Percentiles rank a stretch among this genome's conserved stretches.
Evolutionary conservation across 805 yeast genomes (phyloP).

Genomic region (Wickerhamiella azymoides): DNA sequence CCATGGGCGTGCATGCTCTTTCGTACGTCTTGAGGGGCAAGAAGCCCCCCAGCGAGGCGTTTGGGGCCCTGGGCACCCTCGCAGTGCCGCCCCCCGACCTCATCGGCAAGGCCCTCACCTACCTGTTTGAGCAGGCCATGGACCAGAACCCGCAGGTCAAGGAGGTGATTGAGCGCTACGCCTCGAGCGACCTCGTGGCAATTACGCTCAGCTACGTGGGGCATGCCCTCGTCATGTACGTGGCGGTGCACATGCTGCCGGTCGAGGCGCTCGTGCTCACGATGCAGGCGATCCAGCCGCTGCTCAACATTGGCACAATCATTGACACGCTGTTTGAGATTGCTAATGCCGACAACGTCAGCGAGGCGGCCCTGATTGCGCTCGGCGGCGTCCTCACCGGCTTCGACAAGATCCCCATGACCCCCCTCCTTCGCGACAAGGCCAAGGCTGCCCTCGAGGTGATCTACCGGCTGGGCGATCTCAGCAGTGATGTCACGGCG

Average conservation of each 20-base stretch:
- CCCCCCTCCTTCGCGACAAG: constrained; percentile 4
- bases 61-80: constrained; percentile 11
- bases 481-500: constrained; percentile 6
- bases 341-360: constrained; percentile 10
- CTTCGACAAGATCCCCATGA: constrained; percentile 10
- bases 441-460: constrained; percentile 9
- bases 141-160: constrained; percentile 9
- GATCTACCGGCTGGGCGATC: constrained; percentile 10
- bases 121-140: constrained; percentile 12
- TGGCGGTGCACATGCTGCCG: constrained; percentile 14
- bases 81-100: constrained; percentile 16
- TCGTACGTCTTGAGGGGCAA: constrained; percentile 13
- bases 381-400: constrained; percentile 10
- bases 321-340: constrained; percentile 13
- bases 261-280: constrained; percentile 10
- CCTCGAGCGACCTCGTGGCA: constrained; percentile 12
- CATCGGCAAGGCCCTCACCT: constrained; percentile 12
- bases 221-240: constrained; percentile 11
- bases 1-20: constrained; percentile 14
- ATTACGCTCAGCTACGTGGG: constrained; percentile 14
- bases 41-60: constrained; percentile 12
- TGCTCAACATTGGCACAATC: constrained; percentile 9
- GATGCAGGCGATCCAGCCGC: constrained; percentile 9
- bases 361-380: constrained; percentile 8
- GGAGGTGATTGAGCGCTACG: constrained; percentile 9